Conservation (phyloP, 1,284 basidiomycete species). For the Meripilus lineatus region DNA sequence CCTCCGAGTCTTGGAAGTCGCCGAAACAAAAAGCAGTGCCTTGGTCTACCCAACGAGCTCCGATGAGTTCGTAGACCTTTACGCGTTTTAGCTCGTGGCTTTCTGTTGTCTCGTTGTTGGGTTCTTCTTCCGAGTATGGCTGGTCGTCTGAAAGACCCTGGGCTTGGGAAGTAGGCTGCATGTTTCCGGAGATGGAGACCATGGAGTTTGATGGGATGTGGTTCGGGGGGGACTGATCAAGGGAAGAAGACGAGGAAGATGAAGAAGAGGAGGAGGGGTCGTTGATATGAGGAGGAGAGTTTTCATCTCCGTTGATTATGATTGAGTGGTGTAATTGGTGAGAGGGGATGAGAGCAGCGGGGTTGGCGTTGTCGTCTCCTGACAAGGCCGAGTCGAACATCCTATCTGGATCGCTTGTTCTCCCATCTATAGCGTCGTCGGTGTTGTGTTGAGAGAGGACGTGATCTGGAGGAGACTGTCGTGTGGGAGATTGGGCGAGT, state of each 20-base stretch:
- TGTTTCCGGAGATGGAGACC: too few species aligned
- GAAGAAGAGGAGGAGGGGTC: neutral
- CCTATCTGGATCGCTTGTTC: constrained; percentile 16
- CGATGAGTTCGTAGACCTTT: constrained; percentile 87
- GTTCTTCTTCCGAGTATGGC: constrained; percentile 32
- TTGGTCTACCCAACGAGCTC: constrained; percentile 86
- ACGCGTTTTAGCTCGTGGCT: constrained; percentile 36
- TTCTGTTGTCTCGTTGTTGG: too few species aligned
- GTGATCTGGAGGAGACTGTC: neutral
- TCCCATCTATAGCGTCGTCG: constrained; percentile 10
- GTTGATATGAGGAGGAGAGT: neutral
- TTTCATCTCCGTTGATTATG: neutral
- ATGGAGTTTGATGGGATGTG: too few species aligned
- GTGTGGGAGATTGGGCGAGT: neutral
- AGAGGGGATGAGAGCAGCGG: too few species aligned
- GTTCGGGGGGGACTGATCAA: too few species aligned
- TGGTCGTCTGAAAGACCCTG: constrained; percentile 21
- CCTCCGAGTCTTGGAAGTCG: constrained; percentile 79
- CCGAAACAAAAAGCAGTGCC: constrained; percentile 94
- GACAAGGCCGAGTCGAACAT: constrained; percentile 13
- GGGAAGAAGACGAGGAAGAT: too few species aligned
- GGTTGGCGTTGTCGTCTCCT: neutral
- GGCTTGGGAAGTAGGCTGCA: neutral
- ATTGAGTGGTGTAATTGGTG: neutral
- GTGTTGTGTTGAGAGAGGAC: neutral